Conservation (phyloP, 106 monocot species). For the Phalaenopsis aphrodite region DNA sequence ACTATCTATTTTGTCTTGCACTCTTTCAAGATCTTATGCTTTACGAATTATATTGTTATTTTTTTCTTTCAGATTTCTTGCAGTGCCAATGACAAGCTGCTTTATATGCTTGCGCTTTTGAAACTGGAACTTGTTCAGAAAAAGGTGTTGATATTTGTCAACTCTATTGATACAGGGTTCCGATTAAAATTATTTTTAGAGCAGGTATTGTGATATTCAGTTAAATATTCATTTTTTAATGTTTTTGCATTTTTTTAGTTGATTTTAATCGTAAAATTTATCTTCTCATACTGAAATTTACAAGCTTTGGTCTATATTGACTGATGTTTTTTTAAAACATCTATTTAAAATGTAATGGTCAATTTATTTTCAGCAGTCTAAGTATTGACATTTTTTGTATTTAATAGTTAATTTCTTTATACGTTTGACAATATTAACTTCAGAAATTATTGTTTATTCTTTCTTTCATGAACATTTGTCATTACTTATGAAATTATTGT, state of each 20-base stretch:
- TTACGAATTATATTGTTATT: not conserved
- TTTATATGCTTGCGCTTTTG: conserved; percentile 66
- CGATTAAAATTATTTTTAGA: conserved; percentile 80
- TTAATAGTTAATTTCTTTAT: not conserved
- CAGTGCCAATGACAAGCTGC: conserved; percentile 62
- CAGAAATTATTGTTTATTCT: not conserved
- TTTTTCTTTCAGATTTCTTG: conserved; percentile 60
- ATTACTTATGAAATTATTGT: not conserved
- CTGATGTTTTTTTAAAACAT: not conserved
- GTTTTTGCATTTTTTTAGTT: not conserved
- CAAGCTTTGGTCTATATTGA: not conserved
- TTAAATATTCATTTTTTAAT: not conserved
- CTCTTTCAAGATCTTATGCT: not conserved
- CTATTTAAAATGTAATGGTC: not conserved
- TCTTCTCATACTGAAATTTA: not conserved
- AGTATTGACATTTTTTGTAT: not conserved
- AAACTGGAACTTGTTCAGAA: conserved; percentile 74
- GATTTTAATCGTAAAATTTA: not conserved
- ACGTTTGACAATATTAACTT: not conserved
- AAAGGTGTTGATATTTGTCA: conserved; percentile 91
- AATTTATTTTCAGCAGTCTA: not conserved
- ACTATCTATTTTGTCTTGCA: not conserved
- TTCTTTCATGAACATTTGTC: not conserved
- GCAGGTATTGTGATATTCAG: conserved; percentile 33
- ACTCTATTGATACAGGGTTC: conserved; percentile 78